Conservation (phyloP, 169 alveolate species). For the Fabrea salina region DNA sequence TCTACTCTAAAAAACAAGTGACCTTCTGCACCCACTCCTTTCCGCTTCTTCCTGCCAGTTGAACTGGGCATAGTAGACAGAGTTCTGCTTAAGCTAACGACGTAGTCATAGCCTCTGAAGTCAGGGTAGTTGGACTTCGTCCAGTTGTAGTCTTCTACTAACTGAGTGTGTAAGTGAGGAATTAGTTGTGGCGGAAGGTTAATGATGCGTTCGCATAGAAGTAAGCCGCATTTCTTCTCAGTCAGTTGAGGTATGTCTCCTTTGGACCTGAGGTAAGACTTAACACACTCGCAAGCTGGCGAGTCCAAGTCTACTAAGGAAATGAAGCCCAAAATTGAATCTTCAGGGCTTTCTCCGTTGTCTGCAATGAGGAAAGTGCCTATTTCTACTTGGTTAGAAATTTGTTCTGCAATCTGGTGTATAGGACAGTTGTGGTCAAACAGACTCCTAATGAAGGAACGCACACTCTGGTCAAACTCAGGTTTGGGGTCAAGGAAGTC, state of each 20-base stretch:
- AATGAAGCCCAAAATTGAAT: not conserved
- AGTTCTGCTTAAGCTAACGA: not conserved
- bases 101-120: not conserved
- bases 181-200: slow-evolving; percentile 20
- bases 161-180: slow-evolving; percentile 15
- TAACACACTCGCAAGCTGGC: not conserved
- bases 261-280: not conserved
- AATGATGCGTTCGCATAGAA: slow-evolving; percentile 10
- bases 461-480: not conserved
- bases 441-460: not conserved
- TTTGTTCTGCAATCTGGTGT: not conserved
- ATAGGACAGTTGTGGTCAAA: slow-evolving; percentile 13
- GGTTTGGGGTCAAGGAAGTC: not conserved
- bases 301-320: not conserved
- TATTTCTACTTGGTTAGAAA: not conserved
- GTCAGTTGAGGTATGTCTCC: not conserved
- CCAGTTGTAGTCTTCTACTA: slow-evolving; percentile 13
- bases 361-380: slow-evolving; percentile 17
- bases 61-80: not conserved
- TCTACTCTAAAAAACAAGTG: slow-evolving; percentile 15
- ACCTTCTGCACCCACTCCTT: slow-evolving; percentile 11
- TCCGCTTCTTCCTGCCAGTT: slow-evolving; percentile 15
- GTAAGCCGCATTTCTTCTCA: not conserved
- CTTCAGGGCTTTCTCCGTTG: slow-evolving; percentile 9
- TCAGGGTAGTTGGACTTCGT: not conserved